Percentiles rank a stretch among this genome's conserved stretches.
phyloP scores from a whole-genome alignment of 163 green algal species.

The Scenedesmus sp. region DNA sequence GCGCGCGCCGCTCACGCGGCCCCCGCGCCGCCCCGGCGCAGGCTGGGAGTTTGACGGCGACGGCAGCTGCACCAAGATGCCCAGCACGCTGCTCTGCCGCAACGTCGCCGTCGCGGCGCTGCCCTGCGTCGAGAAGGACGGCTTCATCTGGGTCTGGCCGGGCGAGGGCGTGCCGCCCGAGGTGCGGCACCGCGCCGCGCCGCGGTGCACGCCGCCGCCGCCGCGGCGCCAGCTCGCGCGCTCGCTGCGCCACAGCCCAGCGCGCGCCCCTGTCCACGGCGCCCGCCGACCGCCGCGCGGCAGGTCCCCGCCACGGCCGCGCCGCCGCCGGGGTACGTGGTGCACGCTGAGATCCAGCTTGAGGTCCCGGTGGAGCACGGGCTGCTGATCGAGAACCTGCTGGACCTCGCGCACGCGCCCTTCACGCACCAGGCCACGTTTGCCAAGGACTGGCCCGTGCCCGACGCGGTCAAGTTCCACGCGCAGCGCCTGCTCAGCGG shows the following conservation, averaged over 20 bases:
- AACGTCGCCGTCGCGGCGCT: slow-evolving; percentile 79
- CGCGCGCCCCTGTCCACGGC: too few species aligned
- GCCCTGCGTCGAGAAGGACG: slow-evolving; percentile 86
- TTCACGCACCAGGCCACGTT: slow-evolving; percentile 99
- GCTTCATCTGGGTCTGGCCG: slow-evolving; percentile 96
- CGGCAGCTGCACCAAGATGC: slow-evolving; percentile 93
- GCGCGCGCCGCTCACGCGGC: too few species aligned
- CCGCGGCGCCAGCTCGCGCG: slow-evolving; percentile 24
- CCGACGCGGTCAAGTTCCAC: slow-evolving; percentile 89
- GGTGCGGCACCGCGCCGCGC: slow-evolving; percentile 9
- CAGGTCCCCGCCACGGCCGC: slow-evolving; percentile 54
- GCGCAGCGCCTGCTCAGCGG: slow-evolving; percentile 72
- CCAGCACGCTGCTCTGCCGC: slow-evolving; percentile 78
- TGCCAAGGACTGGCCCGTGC: slow-evolving; percentile 95
- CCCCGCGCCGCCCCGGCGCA: too few species aligned
- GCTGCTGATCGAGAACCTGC: slow-evolving; percentile 98
- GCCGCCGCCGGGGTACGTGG: slow-evolving; percentile 71
- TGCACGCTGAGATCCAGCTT: slow-evolving; percentile 88
- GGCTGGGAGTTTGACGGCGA: slow-evolving; percentile 89
- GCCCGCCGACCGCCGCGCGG: too few species aligned
- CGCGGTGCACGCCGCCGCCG: neutral
- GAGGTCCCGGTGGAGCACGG: slow-evolving; percentile 98
- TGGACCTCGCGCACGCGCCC: slow-evolving; percentile 97
- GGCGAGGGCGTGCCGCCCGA: slow-evolving; percentile 63
- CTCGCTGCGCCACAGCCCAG: neutral